Percentiles rank a stretch among this genome's conserved stretches.
These are phyloP conservation scores for Zygosaccharomyces pseudobailii DNA, from an alignment of 1,139 yeast species.

Conservation along the genomic window DNA sequence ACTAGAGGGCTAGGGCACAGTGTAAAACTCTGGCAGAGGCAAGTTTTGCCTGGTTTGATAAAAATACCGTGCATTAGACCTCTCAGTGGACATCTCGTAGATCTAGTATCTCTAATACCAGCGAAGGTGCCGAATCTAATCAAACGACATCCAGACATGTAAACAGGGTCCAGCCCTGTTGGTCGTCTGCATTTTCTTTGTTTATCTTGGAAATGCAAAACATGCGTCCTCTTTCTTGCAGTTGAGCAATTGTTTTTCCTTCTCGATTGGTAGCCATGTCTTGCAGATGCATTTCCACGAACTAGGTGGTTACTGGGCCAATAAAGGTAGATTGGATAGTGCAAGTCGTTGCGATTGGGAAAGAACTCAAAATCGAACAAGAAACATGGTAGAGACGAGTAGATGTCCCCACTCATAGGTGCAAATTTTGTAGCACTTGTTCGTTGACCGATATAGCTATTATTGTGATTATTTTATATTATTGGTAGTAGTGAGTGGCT, in stretches of 20 bases:
- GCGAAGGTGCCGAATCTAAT: constrained; percentile 22
- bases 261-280: background rate
- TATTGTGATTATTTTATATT: background rate
- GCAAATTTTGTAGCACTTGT: background rate
- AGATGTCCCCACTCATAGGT: constrained; percentile 3
- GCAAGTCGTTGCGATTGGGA: background rate
- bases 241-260: background rate
- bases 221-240: constrained; percentile 6
- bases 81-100: constrained; percentile 19
- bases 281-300: background rate
- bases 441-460: background rate
- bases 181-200: constrained; percentile 14
- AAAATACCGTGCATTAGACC: constrained; percentile 18
- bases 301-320: background rate
- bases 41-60: constrained; percentile 13
- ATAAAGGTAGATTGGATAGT: background rate
- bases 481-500: too few species aligned
- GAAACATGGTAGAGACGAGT: constrained; percentile 4
- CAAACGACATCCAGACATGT: constrained; percentile 11
- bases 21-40: constrained; percentile 17
- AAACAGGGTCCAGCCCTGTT: constrained; percentile 7
- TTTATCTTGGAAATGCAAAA: constrained; percentile 7
- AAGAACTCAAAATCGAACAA: background rate
- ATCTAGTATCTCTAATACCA: constrained; percentile 19
- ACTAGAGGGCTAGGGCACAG: constrained; percentile 24